phyloP scores from a whole-genome alignment of 495 filamentous ascomycete genomes.

The Diplogelasinospora grovesii region DNA sequence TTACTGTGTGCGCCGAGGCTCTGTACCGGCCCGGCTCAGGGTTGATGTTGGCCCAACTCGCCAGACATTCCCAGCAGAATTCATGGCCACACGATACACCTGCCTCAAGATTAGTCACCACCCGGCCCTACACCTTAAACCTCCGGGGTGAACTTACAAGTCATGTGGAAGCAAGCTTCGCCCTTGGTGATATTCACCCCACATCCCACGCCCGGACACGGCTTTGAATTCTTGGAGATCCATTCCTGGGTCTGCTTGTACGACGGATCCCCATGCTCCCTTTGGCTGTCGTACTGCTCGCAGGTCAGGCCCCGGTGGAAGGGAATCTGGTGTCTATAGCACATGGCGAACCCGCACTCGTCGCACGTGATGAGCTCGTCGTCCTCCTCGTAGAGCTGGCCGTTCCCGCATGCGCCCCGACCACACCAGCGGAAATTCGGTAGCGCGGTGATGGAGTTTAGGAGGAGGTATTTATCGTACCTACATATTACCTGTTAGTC shows the following conservation, averaged over 20 bases:
- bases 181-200: background rate
- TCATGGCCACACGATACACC: too few species aligned
- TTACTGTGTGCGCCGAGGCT: too few species aligned
- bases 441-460: background rate
- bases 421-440: slow-evolving; percentile 4
- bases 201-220: background rate
- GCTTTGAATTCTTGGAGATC: background rate
- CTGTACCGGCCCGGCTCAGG: too few species aligned
- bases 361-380: background rate
- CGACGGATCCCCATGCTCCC: background rate
- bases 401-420: background rate
- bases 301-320: background rate
- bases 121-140: slow-evolving; percentile 12
- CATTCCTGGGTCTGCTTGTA: background rate
- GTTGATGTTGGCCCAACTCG: too few species aligned
- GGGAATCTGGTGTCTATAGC: background rate
- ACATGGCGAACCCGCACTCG: slow-evolving; percentile 3
- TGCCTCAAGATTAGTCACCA: slow-evolving; percentile 21
- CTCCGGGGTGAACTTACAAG: slow-evolving; percentile 5
- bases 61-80: too few species aligned
- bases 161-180: slow-evolving; percentile 1
- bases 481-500: background rate
- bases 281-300: background rate
- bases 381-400: background rate
- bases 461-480: slow-evolving; percentile 1